phyloP scores from a whole-genome alignment of 192 early-diverging fungal species.

The Umbelopsis ramanniana region DNA sequence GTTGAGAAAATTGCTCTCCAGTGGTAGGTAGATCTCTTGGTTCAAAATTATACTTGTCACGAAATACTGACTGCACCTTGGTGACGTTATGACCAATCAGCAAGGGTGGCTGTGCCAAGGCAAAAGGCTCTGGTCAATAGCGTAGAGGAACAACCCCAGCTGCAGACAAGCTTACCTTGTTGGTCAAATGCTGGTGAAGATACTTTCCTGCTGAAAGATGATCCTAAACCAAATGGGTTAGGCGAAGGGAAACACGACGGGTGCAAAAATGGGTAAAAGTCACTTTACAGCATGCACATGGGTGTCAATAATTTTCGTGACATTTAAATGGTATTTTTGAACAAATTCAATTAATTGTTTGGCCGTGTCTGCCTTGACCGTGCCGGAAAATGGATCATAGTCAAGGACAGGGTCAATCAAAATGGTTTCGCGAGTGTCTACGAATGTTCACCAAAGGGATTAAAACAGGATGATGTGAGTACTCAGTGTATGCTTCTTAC shows the following conservation, averaged over 20 bases:
- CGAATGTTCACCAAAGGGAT: no score
- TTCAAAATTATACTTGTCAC: constrained; percentile 31
- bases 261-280: not conserved
- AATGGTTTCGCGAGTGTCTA: constrained; percentile 35
- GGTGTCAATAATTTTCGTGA: constrained; percentile 40
- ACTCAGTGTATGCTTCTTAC: not conserved
- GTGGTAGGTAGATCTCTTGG: constrained; percentile 8
- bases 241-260: not conserved
- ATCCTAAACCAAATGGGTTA: constrained; percentile 24
- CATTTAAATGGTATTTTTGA: constrained; percentile 22
- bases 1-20: constrained; percentile 30
- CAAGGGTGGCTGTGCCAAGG: constrained; percentile 25
- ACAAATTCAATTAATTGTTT: constrained; percentile 31
- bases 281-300: constrained; percentile 39
- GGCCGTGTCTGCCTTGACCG: constrained; percentile 25
- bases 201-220: constrained; percentile 37
- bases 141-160: no score
- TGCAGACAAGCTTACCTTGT: constrained; percentile 23
- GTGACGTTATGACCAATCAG: constrained; percentile 35
- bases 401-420: constrained; percentile 38
- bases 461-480: not conserved
- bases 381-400: constrained; percentile 32
- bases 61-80: constrained; percentile 31
- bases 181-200: constrained; percentile 29
- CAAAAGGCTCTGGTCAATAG: not conserved